A percentile compares a stretch with the other conserved stretches of the same genome.
phyloP scores from a whole-genome alignment of 2,329 filamentous ascomycete species.

The Diaporthe helianthi region DNA sequence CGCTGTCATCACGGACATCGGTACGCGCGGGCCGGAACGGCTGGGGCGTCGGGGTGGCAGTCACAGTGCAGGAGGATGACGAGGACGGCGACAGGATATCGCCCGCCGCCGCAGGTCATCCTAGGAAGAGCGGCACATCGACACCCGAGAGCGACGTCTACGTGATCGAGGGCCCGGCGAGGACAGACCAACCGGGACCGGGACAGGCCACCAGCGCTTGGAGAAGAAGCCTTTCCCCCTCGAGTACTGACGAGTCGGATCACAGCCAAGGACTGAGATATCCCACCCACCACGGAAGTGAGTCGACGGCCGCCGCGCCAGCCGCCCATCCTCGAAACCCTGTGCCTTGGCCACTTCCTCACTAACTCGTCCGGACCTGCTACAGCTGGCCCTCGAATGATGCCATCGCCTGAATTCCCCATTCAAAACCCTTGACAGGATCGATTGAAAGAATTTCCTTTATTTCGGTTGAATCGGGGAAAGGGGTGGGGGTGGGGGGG shows the following conservation, averaged over 20 bases:
- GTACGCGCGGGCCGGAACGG: not conserved
- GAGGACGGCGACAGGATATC: constrained; percentile 34
- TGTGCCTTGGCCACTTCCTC: not conserved
- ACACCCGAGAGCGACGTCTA: constrained; percentile 46
- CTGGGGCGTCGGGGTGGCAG: constrained; percentile 3
- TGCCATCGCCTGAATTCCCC: constrained; percentile 8
- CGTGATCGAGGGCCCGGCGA: constrained; percentile 45
- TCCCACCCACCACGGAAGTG: not conserved
- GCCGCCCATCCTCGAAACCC: not conserved
- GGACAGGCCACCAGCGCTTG: not conserved
- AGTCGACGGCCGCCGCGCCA: constrained; percentile 1
- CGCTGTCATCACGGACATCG: constrained; percentile 10
- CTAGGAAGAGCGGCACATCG: constrained; percentile 32
- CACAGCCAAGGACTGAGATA: constrained; percentile 36
- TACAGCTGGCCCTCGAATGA: constrained; percentile 3
- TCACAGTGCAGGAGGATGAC: constrained; percentile 37
- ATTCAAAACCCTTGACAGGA: constrained; percentile 8
- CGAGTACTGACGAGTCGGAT: constrained; percentile 37
- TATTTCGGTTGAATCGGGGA: not conserved
- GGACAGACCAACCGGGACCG: constrained; percentile 26
- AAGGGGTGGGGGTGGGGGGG: too few species aligned
- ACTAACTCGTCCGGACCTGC: not conserved
- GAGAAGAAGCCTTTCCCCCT: constrained; percentile 38
- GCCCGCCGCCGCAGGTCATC: not conserved
- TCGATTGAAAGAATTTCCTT: not conserved